Evolutionary conservation across 2,329 filamentous ascomycete genomes (phyloP).

Genomic region (Neofusicoccum sp.): DNA sequence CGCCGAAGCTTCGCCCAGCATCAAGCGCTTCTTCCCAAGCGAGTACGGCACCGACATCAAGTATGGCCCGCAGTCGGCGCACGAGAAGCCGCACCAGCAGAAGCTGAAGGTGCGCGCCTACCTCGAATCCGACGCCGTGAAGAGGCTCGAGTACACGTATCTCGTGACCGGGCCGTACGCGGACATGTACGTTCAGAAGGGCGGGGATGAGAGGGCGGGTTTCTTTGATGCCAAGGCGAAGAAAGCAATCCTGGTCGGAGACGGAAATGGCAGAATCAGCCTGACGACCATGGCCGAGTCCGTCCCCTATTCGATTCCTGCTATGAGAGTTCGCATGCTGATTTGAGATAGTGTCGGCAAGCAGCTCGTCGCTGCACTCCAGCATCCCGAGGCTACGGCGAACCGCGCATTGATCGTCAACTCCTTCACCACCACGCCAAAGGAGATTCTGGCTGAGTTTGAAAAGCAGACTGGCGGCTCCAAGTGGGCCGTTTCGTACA

Average conservation of each 20-base stretch:
- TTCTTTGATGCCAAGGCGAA: conserved; percentile 61
- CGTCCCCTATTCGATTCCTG: conserved; percentile 34
- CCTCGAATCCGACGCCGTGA: conserved; percentile 38
- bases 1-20: conserved; percentile 56
- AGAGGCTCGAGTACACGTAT: conserved; percentile 61
- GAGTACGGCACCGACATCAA: conserved; percentile 70
- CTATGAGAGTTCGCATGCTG: background rate
- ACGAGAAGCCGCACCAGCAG: conserved; percentile 68
- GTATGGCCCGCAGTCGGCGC: conserved; percentile 60
- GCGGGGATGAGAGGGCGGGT: conserved; percentile 50
- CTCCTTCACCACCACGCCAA: conserved; percentile 68
- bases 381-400: conserved; percentile 56
- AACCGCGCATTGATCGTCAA: conserved; percentile 67
- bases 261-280: conserved; percentile 58
- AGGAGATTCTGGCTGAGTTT: conserved; percentile 66
- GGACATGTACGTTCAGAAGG: conserved; percentile 60
- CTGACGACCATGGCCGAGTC: conserved; percentile 74
- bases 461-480: conserved; percentile 62
- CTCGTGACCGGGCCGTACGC: conserved; percentile 71
- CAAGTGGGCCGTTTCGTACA: conserved; percentile 59
- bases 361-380: conserved; percentile 64
- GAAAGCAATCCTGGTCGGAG: conserved; percentile 63
- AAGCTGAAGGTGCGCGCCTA: conserved; percentile 69
- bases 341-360: conserved; percentile 60
- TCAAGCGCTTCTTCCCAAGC: conserved; percentile 68